Conservation (phyloP, 2,329 filamentous ascomycete species). For the Paraphaeosphaeria sporulosa region DNA sequence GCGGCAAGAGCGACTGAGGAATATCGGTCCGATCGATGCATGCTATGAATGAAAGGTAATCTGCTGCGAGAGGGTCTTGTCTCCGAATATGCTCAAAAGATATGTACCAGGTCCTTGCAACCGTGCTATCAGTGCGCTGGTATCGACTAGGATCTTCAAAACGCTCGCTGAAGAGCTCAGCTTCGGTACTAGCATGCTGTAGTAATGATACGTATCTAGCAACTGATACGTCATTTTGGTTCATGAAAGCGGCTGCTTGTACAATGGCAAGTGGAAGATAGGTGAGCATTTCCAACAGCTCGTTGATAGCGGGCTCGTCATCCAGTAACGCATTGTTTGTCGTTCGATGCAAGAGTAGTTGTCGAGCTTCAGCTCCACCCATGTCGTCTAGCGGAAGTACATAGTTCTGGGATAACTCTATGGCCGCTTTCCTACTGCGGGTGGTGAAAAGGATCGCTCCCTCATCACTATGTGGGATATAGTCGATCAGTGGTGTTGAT, state of each 20-base stretch:
- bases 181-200: conserved; percentile 26
- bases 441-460: not conserved
- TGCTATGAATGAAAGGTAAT: not conserved
- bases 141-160: conserved; percentile 47
- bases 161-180: conserved; percentile 25
- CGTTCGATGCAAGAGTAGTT: not conserved
- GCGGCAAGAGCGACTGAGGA: not conserved
- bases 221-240: conserved; percentile 25
- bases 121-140: conserved; percentile 36
- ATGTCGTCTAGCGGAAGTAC: not conserved
- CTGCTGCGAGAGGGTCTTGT: conserved; percentile 1
- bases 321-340: conserved; percentile 16
- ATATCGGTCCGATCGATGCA: not conserved
- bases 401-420: not conserved
- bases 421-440: not conserved
- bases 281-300: conserved; percentile 38
- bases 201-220: conserved; percentile 20
- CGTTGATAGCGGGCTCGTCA: conserved; percentile 14
- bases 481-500: not conserved
- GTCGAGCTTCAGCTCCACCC: not conserved
- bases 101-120: conserved; percentile 46
- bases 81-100: conserved; percentile 18
- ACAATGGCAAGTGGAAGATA: conserved; percentile 19
- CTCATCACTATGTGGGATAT: not conserved
- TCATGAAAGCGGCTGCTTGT: conserved; percentile 39